phyloP scores from a whole-genome alignment of 257 asterid genomes.

The Ligustrum vulgare region DNA sequence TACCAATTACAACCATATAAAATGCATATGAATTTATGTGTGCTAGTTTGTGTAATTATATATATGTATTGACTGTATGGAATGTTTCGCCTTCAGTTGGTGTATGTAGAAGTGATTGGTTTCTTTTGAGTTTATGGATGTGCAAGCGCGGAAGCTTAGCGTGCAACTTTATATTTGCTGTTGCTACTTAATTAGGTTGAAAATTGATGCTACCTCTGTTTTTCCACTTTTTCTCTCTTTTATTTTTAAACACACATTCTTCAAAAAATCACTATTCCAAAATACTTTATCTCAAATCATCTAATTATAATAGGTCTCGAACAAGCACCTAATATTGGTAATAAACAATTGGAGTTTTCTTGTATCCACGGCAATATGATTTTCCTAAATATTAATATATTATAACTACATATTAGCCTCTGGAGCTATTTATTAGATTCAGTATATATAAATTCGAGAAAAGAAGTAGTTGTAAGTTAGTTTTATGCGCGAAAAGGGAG shows the following conservation, averaged over 20 bases:
- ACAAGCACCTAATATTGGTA: neutral
- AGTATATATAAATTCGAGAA: neutral
- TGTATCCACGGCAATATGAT: neutral
- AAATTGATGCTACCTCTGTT: neutral
- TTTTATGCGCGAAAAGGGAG: neutral
- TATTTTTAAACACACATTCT: no score
- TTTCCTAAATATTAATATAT: neutral
- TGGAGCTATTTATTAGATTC: neutral
- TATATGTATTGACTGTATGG: neutral
- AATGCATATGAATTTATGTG: neutral
- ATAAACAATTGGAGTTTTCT: neutral
- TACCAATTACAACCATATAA: neutral
- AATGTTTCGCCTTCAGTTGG: neutral
- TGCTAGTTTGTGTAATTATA: neutral
- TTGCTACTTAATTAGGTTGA: neutral
- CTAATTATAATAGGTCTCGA: no score
- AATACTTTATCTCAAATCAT: no score
- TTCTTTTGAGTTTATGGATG: conserved; percentile 17
- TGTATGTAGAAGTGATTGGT: conserved; percentile 7
- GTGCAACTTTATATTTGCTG: neutral
- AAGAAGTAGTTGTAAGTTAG: neutral
- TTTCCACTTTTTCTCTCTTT: no score
- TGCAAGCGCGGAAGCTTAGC: neutral
- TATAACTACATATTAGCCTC: neutral
- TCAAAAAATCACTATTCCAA: no score